These are phyloP conservation scores for Pestalotiopsis sp. DNA, from an alignment of 2,329 filamentous ascomycete genomes.

Conservation along the genomic window DNA sequence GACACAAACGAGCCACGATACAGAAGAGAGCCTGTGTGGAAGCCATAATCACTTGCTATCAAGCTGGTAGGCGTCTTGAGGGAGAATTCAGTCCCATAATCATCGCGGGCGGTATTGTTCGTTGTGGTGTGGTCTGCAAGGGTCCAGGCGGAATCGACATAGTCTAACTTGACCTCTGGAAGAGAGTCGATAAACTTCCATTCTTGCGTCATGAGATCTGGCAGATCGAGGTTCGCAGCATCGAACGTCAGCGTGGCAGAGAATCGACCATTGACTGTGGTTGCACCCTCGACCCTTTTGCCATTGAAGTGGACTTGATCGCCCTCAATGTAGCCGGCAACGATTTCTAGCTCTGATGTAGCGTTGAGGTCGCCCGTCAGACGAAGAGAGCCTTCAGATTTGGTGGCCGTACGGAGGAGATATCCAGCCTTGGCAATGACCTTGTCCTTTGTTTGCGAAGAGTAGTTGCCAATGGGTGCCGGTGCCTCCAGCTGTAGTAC, in stretches of 20 bases:
- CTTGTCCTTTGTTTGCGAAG: slow-evolving; percentile 17
- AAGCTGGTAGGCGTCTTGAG: slow-evolving; percentile 62
- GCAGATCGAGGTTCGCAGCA: slow-evolving; percentile 46
- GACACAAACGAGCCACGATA: slow-evolving; percentile 73
- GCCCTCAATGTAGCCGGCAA: slow-evolving; percentile 57
- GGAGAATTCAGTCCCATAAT: slow-evolving; percentile 4
- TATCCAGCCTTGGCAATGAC: slow-evolving; percentile 68
- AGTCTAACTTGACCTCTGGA: slow-evolving; percentile 65
- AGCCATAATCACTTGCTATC: slow-evolving; percentile 74
- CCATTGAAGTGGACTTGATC: slow-evolving; percentile 66
- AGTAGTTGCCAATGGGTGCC: slow-evolving; percentile 16
- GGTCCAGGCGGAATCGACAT: slow-evolving; percentile 72
- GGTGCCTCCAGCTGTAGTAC: slow-evolving; percentile 42
- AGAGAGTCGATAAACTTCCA: slow-evolving; percentile 76
- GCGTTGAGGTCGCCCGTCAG: slow-evolving; percentile 74
- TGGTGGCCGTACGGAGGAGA: slow-evolving; percentile 61
- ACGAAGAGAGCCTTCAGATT: slow-evolving; percentile 57
- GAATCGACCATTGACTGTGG: slow-evolving; percentile 36
- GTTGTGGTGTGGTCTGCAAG: slow-evolving; percentile 57
- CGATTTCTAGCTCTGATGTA: slow-evolving; percentile 68
- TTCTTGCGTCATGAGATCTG: slow-evolving; percentile 56
- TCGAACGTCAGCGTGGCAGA: slow-evolving; percentile 18
- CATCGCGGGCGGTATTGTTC: slow-evolving; percentile 53
- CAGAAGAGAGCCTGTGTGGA: slow-evolving; percentile 68
- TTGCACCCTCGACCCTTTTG: slow-evolving; percentile 42